Base-by-base conservation (phyloP, 257 asterid genomes). In the Thymus quinquecostatus region DNA sequence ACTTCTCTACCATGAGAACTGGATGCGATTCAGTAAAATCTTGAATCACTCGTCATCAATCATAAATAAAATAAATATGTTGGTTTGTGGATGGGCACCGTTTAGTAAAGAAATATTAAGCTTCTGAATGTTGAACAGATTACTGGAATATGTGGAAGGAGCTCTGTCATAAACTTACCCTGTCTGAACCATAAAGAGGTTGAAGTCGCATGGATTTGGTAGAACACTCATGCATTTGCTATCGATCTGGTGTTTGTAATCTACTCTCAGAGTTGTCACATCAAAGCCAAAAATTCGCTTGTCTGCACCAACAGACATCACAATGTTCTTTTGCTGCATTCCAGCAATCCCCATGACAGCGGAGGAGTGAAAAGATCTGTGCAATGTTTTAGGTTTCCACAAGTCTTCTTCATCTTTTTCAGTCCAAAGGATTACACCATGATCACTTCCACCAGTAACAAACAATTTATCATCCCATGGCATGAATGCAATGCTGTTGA, bases 311-410 rank as follows among this genome's bases (percentile, higher is more conserved):
- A 82, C 99, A 50, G 96, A 95, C 79, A 95, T 76, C 69, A 92
- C 87, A 30, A 86, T 76, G 59, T 85, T 85, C 87, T 80, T 88
- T 38, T 94, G 92, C 73, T 77, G 92, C 88, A 92, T 75, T 68
- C 97, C 99, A 54, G 97, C 95, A 82, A 92, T 87, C 40, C 99
- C 98, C 95, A 83, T 89, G 33, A 95, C 97, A 60, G 98, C 96
- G 75, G 98, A 89, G 68, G 98, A 76, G 78, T 95, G 99, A 68
- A 51, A 10, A 49, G 65, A 64, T 73, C 72, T 84, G 78, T 92
- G 98, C 80, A 95, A 61, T 28, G 83, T 3, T 66, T 75, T 82
- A 64, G 88, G 84, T 76, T 82, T 88, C 98, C 98, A 95, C 53
- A 78, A 76, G 80, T 81, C 78, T 55, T 85, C 90, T 32, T 79